These are phyloP conservation scores for Exophiala mesophila DNA, from an alignment of 2,329 filamentous ascomycete genomes.

Conservation along the genomic window DNA sequence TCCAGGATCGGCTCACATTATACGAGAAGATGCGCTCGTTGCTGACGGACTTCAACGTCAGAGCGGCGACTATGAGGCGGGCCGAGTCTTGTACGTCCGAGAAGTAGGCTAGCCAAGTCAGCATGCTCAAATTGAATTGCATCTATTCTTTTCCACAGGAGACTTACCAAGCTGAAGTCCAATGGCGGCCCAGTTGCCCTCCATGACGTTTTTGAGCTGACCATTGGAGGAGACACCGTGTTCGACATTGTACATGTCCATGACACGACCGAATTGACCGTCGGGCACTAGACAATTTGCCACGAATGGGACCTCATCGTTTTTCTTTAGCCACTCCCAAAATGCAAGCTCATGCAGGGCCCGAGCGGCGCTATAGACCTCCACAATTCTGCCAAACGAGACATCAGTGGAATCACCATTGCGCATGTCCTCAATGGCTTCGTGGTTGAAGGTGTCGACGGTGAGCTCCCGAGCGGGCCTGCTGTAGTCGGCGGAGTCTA, in stretches of 20 bases:
- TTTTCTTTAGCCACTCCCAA: slow-evolving; percentile 1
- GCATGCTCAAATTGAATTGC: too few species aligned
- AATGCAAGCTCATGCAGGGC: neutral
- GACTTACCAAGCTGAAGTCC: neutral
- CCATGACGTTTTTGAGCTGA: neutral
- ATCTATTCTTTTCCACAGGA: too few species aligned
- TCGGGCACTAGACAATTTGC: neutral
- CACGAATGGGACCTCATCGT: neutral
- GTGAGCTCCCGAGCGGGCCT: neutral
- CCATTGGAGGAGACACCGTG: neutral
- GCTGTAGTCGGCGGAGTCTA: neutral
- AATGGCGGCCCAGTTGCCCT: neutral
- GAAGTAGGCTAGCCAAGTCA: neutral
- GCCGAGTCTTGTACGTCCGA: slow-evolving; percentile 3
- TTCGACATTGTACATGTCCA: too few species aligned
- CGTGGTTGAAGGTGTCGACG: neutral
- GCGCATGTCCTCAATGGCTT: neutral
- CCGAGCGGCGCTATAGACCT: neutral
- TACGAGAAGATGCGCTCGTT: slow-evolving; percentile 2
- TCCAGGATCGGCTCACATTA: neutral
- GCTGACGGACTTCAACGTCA: neutral
- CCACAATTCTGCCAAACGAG: neutral
- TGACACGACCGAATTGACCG: neutral
- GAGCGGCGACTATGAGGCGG: neutral
- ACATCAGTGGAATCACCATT: neutral